Evolutionary conservation across 345 rosid genomes (phyloP).

Genomic region (Cardamine chenopodiifolia): DNA sequence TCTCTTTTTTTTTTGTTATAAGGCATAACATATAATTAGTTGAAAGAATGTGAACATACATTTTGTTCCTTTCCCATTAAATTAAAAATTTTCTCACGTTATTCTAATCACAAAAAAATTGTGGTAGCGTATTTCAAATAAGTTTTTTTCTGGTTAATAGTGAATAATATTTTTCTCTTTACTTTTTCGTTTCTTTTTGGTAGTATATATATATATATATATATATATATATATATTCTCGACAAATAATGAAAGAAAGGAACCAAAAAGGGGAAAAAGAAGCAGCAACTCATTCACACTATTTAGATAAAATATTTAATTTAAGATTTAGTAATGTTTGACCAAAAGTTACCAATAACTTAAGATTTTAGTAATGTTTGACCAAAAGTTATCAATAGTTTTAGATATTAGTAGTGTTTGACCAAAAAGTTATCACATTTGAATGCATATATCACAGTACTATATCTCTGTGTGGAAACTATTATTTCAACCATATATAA

Average conservation of each 20-base stretch:
- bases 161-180: not conserved
- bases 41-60: not conserved
- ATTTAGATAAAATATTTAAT: not conserved
- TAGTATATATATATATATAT: not conserved
- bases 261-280: slow-evolving; percentile 4
- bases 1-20: no score
- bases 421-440: slow-evolving; percentile 19
- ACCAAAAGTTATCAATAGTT: slow-evolving; percentile 15
- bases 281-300: slow-evolving; percentile 20
- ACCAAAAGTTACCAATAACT: slow-evolving; percentile 39
- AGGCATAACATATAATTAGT: not conserved
- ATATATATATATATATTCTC: not conserved
- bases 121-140: not conserved
- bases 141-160: not conserved
- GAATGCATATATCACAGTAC: not conserved
- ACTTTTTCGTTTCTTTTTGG: slow-evolving; percentile 2
- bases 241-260: slow-evolving; percentile 10
- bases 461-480: not conserved
- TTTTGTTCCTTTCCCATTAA: not conserved
- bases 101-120: not conserved
- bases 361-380: slow-evolving; percentile 9
- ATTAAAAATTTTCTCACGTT: not conserved
- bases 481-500: not conserved
- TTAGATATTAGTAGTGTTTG: slow-evolving; percentile 9
- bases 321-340: slow-evolving; percentile 28